phyloP scores from a whole-genome alignment of 176 grass and related monocot species.

The Avena sativa region DNA sequence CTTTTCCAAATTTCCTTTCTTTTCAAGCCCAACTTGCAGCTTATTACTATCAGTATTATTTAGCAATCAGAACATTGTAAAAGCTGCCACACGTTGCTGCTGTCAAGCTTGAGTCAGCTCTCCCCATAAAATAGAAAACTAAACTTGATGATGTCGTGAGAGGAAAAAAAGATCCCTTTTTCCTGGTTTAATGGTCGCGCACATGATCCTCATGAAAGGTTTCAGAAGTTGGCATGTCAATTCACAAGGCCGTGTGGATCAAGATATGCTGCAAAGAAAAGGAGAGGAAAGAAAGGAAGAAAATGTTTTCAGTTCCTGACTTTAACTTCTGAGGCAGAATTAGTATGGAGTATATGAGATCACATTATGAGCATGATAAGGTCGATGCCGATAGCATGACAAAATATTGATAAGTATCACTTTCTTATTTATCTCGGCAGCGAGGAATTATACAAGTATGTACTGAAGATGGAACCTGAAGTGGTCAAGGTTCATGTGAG shows the following conservation, averaged over 20 bases:
- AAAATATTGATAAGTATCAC: no score
- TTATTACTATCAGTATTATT: not conserved
- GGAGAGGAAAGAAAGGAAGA: not conserved
- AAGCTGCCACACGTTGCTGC: not conserved
- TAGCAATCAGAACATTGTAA: not conserved
- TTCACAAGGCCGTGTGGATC: conserved; percentile 32
- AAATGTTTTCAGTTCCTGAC: conserved; percentile 27
- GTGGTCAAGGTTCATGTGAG: no score
- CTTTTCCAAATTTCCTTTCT: not conserved
- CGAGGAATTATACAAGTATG: no score
- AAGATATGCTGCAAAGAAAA: conserved; percentile 27
- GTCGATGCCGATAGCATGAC: no score
- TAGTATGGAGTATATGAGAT: not conserved
- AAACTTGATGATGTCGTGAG: not conserved
- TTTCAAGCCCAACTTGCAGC: conserved; percentile 9
- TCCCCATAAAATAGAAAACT: conserved; percentile 24
- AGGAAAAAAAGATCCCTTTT: not conserved
- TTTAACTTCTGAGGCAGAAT: conserved; percentile 21
- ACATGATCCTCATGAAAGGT: conserved; percentile 40
- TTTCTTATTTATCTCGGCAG: no score
- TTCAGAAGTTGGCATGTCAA: conserved; percentile 52
- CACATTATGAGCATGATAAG: no score
- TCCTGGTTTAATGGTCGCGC: not conserved
- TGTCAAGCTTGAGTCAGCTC: not conserved
- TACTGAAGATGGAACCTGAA: no score